phyloP scores from a whole-genome alignment of 2,329 filamentous ascomycete genomes.

The Sclerotinia borealis region DNA sequence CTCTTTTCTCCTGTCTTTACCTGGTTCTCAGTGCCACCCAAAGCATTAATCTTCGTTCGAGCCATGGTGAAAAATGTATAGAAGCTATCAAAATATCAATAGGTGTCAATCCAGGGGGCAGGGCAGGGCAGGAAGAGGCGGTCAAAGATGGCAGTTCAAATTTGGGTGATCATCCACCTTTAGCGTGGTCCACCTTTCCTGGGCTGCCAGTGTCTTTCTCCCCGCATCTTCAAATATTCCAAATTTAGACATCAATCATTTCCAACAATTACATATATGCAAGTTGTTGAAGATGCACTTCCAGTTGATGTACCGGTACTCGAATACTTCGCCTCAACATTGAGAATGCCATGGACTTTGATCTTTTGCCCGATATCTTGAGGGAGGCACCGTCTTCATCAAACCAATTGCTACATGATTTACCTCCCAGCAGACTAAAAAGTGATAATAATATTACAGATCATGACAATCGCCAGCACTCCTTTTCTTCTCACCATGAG shows the following conservation, averaged over 20 bases:
- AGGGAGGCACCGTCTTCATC: conserved; percentile 2
- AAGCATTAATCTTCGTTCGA: not conserved
- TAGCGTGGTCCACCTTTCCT: not conserved
- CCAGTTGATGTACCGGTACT: no score
- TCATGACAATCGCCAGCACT: not conserved
- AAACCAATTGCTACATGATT: conserved; percentile 19
- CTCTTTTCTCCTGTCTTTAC: conserved; percentile 20
- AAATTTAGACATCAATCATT: not conserved
- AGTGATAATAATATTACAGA: not conserved
- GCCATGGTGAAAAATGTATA: not conserved
- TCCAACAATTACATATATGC: not conserved
- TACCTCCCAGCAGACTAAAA: conserved; percentile 15
- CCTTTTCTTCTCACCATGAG: not conserved
- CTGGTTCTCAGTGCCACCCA: not conserved
- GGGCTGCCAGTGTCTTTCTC: not conserved
- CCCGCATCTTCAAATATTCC: not conserved
- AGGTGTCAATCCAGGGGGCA: not conserved
- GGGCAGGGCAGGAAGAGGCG: no score
- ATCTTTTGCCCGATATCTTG: conserved; percentile 14
- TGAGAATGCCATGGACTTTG: conserved; percentile 18
- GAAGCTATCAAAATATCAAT: not conserved
- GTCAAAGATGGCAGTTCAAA: not conserved
- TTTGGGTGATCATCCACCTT: not conserved
- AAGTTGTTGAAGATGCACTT: not conserved
- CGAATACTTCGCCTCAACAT: not conserved